A percentile compares a stretch with the other conserved stretches of the same genome.
Evolutionary conservation across 2,329 filamentous ascomycete genomes (phyloP).

Genomic region (Claviceps sp.): DNA sequence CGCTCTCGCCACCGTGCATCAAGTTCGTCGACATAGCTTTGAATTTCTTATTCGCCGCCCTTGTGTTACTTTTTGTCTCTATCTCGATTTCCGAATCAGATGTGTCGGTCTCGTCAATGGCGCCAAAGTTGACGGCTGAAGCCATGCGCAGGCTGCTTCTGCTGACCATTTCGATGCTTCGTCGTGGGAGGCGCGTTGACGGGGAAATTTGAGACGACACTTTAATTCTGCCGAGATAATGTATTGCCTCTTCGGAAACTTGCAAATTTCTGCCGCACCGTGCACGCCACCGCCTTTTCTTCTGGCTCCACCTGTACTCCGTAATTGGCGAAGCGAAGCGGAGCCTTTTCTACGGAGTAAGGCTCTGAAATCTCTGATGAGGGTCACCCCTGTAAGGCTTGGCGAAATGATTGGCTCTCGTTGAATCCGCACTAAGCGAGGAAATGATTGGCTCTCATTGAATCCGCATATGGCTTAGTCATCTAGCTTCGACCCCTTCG

Average conservation of each 20-base stretch:
- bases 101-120: constrained; percentile 46
- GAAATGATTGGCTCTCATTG: too few species aligned
- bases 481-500: too few species aligned
- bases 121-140: constrained; percentile 39
- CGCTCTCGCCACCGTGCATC: constrained; percentile 17
- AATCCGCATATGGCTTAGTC: too few species aligned
- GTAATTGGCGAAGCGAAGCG: too few species aligned
- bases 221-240: too few species aligned
- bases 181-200: neutral
- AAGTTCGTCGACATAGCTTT: constrained; percentile 6
- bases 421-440: too few species aligned
- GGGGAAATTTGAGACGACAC: neutral
- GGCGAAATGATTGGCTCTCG: too few species aligned
- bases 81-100: constrained; percentile 64
- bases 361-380: too few species aligned
- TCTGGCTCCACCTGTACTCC: too few species aligned
- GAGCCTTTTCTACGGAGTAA: too few species aligned
- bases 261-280: constrained; percentile 5
- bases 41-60: constrained; percentile 15
- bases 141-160: constrained; percentile 40
- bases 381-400: too few species aligned
- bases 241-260: constrained; percentile 4
- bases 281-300: constrained; percentile 1
- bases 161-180: constrained; percentile 22
- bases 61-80: constrained; percentile 48